phyloP scores from a whole-genome alignment of 2,329 filamentous ascomycete species.

The Beauveria varroae region DNA sequence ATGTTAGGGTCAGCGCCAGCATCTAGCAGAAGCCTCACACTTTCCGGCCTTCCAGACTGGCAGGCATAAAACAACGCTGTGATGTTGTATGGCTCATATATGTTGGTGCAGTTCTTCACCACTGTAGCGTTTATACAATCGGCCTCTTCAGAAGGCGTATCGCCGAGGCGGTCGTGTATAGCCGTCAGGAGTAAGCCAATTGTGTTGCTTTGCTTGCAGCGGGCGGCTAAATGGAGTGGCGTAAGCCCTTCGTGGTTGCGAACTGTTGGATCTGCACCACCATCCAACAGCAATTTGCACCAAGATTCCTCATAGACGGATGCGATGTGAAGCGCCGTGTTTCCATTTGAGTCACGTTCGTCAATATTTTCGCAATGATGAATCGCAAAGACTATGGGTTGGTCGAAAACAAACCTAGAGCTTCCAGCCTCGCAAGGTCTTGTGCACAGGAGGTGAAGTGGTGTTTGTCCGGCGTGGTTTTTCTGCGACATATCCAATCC shows the following conservation, averaged over 20 bases:
- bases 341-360: not conserved
- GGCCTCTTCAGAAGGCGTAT: not conserved
- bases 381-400: not conserved
- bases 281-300: constrained; percentile 23
- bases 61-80: constrained; percentile 22
- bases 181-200: constrained; percentile 23
- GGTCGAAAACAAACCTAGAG: not conserved
- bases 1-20: constrained; percentile 17
- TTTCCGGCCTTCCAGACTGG: constrained; percentile 19
- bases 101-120: not conserved
- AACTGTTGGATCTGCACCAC: constrained; percentile 27
- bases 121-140: not conserved
- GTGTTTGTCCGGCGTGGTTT: not conserved
- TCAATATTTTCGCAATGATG: not conserved
- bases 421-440: not conserved
- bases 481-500: not conserved
- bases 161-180: not conserved
- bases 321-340: constrained; percentile 3
- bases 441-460: not conserved
- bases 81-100: not conserved
- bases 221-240: constrained; percentile 32
- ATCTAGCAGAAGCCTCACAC: constrained; percentile 19
- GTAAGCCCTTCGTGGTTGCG: constrained; percentile 27
- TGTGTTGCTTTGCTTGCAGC: constrained; percentile 24
- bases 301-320: not conserved